These are phyloP conservation scores for Xylaria acuta DNA, from an alignment of 495 filamentous ascomycete species.

Conservation along the genomic window DNA sequence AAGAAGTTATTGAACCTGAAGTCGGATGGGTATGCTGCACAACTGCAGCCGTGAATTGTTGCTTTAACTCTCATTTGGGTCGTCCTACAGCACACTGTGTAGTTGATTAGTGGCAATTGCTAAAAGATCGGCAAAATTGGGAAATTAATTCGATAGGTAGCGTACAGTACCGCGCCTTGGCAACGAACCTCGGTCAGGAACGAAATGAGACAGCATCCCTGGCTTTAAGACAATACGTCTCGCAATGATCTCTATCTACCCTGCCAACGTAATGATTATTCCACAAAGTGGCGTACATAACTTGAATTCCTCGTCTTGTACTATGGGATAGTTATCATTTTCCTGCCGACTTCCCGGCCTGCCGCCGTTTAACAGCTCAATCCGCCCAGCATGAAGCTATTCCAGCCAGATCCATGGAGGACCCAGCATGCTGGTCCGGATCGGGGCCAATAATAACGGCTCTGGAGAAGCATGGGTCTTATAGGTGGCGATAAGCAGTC, in stretches of 20 bases:
- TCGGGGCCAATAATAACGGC: constrained; percentile 13
- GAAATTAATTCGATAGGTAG: constrained; percentile 8
- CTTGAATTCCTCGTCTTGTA: neutral
- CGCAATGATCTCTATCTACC: neutral
- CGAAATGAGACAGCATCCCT: constrained; percentile 7
- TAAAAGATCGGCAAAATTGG: constrained; percentile 4
- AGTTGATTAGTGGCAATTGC: neutral
- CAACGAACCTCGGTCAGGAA: neutral
- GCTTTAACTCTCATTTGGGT: neutral
- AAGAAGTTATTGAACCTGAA: neutral
- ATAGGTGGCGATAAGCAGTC: constrained; percentile 18
- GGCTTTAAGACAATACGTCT: neutral
- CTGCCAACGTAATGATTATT: neutral
- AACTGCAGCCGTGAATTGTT: neutral
- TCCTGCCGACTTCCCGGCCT: neutral
- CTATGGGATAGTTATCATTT: neutral
- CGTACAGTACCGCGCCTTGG: constrained; percentile 14
- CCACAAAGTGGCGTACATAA: neutral
- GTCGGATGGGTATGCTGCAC: neutral
- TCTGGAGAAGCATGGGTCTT: constrained; percentile 10
- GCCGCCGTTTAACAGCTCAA: neutral
- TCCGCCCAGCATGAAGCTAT: neutral
- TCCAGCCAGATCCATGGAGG: neutral
- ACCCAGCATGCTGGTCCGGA: constrained; percentile 8
- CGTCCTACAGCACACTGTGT: neutral